Conservation (phyloP, 1,284 basidiomycete genomes). For the Earliella scabrosa region DNA sequence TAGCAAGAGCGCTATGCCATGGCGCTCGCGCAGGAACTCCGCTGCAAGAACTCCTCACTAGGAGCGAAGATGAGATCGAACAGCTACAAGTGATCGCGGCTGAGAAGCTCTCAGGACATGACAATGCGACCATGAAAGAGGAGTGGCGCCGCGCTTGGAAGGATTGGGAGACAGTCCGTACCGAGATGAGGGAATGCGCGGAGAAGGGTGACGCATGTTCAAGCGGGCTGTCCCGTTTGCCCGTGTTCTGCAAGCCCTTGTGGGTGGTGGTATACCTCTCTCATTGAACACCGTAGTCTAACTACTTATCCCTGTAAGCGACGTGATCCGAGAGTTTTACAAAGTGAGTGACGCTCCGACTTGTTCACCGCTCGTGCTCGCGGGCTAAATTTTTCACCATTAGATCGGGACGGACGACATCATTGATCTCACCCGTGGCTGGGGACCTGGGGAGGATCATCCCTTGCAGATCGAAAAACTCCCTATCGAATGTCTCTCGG, state of each 20-base stretch:
- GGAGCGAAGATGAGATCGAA: neutral
- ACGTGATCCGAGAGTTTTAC: neutral
- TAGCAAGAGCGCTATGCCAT: slow-evolving; percentile 6
- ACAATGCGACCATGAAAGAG: neutral
- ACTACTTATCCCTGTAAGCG: too few species aligned
- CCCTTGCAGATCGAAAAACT: slow-evolving; percentile 16
- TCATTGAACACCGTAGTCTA: too few species aligned
- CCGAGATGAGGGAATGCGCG: neutral
- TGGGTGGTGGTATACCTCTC: neutral
- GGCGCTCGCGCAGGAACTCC: slow-evolving; percentile 4
- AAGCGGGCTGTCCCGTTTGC: slow-evolving; percentile 7
- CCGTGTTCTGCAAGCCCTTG: slow-evolving; percentile 5
- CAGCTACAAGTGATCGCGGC: neutral
- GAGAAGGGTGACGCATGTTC: slow-evolving; percentile 1
- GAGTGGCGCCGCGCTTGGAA: slow-evolving; percentile 8
- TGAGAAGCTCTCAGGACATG: neutral
- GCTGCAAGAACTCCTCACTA: neutral
- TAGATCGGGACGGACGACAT: slow-evolving; percentile 13
- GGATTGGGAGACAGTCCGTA: slow-evolving; percentile 5
- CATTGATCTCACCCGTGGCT: slow-evolving; percentile 18
- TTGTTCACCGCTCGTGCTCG: neutral
- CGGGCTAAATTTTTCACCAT: too few species aligned
- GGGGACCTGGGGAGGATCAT: slow-evolving; percentile 3
- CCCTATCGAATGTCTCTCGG: slow-evolving; percentile 2
- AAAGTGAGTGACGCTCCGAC: neutral